These are phyloP conservation scores for Euphorbia tirucalli DNA, from an alignment of 345 rosid species.

Conservation along the genomic window DNA sequence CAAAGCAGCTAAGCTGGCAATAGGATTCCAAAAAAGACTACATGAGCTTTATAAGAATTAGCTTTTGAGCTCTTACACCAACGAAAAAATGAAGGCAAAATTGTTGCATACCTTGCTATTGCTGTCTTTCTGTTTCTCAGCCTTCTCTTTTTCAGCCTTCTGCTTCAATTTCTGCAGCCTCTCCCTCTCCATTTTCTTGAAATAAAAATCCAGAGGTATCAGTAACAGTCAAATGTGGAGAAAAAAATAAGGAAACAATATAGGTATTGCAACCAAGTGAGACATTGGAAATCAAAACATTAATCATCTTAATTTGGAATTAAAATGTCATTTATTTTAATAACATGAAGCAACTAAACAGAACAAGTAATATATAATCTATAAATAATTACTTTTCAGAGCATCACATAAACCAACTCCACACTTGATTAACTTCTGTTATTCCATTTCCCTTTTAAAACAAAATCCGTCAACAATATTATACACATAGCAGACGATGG, in stretches of 20 bases:
- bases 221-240: not conserved
- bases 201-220: conserved; percentile 8
- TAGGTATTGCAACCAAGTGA: not conserved
- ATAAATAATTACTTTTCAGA: not conserved
- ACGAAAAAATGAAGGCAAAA: not conserved
- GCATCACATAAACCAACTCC: not conserved
- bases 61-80: too few species aligned
- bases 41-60: too few species aligned
- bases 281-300: conserved; percentile 3
- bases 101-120: conserved; percentile 47
- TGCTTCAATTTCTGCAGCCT: conserved; percentile 53
- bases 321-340: not conserved
- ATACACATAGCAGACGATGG: not conserved
- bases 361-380: not conserved
- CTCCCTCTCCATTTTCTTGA: conserved; percentile 90
- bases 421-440: not conserved
- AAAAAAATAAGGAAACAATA: too few species aligned
- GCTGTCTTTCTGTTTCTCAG: conserved; percentile 47
- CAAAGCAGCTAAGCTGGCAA: not conserved
- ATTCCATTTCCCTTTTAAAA: not conserved
- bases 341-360: not conserved
- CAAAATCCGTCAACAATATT: not conserved
- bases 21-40: not conserved
- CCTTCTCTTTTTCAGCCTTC: conserved; percentile 60
- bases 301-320: not conserved